A percentile compares a stretch with the other conserved stretches of the same genome.
Conservation (phyloP, 768 basidiomycete genomes). For the Termitomyces sp. region DNA sequence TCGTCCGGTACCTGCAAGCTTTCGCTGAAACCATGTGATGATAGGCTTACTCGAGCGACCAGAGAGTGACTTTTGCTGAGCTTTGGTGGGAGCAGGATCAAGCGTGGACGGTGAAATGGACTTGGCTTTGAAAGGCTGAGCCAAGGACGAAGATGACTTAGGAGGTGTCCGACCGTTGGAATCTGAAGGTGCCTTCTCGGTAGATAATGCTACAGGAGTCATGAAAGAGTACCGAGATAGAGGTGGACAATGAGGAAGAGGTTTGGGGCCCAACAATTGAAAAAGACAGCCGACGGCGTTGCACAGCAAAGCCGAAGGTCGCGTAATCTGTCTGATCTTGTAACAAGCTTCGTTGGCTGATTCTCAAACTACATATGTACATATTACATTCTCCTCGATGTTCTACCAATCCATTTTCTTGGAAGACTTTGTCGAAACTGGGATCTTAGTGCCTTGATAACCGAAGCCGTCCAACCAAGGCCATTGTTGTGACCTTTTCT, state of each 20-base stretch:
- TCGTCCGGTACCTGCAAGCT: constrained; percentile 66
- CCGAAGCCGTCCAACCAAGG: constrained; percentile 98
- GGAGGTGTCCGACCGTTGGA: constrained; percentile 13
- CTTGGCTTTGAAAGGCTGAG: constrained; percentile 13
- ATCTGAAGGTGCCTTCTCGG: constrained; percentile 5
- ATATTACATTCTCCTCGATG: background rate
- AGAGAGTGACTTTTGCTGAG: constrained; percentile 55
- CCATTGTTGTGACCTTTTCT: constrained; percentile 71
- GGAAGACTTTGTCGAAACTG: constrained; percentile 34
- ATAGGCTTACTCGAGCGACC: constrained; percentile 78
- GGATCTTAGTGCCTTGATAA: constrained; percentile 76
- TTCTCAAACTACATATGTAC: background rate
- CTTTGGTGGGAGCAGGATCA: constrained; percentile 20
- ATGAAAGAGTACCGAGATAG: background rate
- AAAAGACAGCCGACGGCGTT: background rate
- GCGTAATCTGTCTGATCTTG: background rate
- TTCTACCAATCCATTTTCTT: constrained; percentile 73
- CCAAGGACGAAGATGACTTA: constrained; percentile 18
- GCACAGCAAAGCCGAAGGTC: background rate
- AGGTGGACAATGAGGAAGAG: background rate
- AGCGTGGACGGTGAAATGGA: constrained; percentile 2
- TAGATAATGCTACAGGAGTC: constrained; percentile 5
- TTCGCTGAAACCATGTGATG: constrained; percentile 87
- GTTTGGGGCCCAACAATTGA: background rate
- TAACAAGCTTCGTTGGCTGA: background rate